Evolutionary conservation across 371 early-diverging fungal genomes (phyloP), one percentile per base, ranked within the genome.

Genomic region (Syncephalastrum contaminatum): DNA sequence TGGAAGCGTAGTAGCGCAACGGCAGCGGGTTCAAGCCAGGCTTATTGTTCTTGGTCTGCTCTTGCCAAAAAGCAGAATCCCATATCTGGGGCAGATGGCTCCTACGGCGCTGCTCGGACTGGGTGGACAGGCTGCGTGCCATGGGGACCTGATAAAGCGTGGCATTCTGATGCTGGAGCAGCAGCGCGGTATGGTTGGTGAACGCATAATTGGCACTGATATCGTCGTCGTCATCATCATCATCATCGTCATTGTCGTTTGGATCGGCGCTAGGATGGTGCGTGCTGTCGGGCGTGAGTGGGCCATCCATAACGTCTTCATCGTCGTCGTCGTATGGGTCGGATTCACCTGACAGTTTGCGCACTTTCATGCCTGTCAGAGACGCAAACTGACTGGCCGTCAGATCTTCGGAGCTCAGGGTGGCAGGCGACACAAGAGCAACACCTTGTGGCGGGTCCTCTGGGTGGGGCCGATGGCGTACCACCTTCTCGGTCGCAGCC

Each of bases 311-410:
- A 3, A 19, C 48, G 12, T 59, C 44, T 22, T 56, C 49, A 43
- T 56, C 56, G 2, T 60, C 50, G 19, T 50, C 44, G 3, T 57
- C 56, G 44, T 40, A 18, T 7, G 54, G 39, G 13, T 60, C 61
- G 7, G 47, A 42, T 21, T 49, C 48, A 21, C 49, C 24, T 4
- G 21, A 24, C 40, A 53, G 52, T 14, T 51, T 36, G 41, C 61
- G 63, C 24, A 72, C 64, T 53, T 69, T 72, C 41, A 76, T 72
- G 0, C 76, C 76, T 21, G 76, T 62, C 59, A 68, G 58, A 30
- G 61, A 60, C 24, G 76, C 76, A 56, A 76, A 76, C 50, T 76
- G 73, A 45, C 69, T 76, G 4, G 73, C 73, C n/a, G 76, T 76
- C 10, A 76, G 66, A 48, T 76, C 73, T 56, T 72, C 73, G 19